Percentiles rank a stretch among this genome's conserved stretches.
Evolutionary conservation across 164 flowering plant species (phyloP).

Genomic region (Echeveria elegans): DNA sequence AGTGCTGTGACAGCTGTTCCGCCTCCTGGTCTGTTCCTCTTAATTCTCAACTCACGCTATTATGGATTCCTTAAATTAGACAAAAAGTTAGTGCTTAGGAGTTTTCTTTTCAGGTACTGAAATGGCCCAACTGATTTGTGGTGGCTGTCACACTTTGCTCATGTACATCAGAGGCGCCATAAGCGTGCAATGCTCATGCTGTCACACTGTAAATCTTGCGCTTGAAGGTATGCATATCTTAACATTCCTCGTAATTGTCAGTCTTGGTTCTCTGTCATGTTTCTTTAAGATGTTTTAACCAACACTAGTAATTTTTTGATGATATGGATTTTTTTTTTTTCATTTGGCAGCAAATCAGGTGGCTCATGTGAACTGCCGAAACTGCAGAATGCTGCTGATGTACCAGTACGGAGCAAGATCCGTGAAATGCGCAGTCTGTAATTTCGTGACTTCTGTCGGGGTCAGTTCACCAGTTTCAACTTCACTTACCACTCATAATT

Average conservation of each 20-base stretch:
- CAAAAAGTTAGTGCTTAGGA: background rate
- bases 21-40: constrained; percentile 53
- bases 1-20: constrained; percentile 88
- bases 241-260: background rate
- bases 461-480: constrained; percentile 27
- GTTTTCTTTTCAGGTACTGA: constrained; percentile 48
- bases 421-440: constrained; percentile 92
- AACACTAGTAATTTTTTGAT: background rate
- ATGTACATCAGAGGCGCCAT: constrained; percentile 93
- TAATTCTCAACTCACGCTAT: background rate
- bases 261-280: background rate
- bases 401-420: constrained; percentile 91
- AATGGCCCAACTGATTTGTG: constrained; percentile 89
- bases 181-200: constrained; percentile 89
- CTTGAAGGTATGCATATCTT: constrained; percentile 47
- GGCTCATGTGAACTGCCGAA: constrained; percentile 87
- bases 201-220: constrained; percentile 81
- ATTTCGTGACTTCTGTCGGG: constrained; percentile 79
- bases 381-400: constrained; percentile 79
- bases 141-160: constrained; percentile 76
- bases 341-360: constrained; percentile 76
- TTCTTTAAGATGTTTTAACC: too few relatives aligned
- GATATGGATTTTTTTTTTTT: background rate
- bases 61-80: background rate
- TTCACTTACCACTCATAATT: background rate